A percentile compares a stretch with the other conserved stretches of the same genome.
phyloP scores from a whole-genome alignment of 345 rosid species.

The Arabidopsis suecica region DNA sequence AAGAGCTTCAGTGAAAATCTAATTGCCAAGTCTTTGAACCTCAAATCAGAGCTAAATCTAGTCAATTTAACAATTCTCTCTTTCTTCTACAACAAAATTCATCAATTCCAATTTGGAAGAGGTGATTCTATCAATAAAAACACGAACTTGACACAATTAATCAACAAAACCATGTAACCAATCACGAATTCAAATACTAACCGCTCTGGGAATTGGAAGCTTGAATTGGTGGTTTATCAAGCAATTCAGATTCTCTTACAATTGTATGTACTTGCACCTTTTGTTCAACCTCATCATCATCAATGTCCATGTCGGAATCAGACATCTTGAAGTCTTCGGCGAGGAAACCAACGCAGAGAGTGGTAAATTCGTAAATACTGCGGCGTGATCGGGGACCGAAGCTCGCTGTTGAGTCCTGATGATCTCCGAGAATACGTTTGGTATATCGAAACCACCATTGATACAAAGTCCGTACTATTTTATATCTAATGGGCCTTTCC shows the following conservation, averaged over 20 bases:
- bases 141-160: conserved; percentile 12
- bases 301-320: conserved; percentile 42
- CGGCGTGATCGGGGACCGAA: conserved; percentile 34
- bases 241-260: conserved; percentile 22
- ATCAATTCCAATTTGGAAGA: not conserved
- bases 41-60: conserved; percentile 2
- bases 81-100: not conserved
- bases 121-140: conserved; percentile 14
- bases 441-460: conserved; percentile 13
- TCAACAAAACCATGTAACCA: not conserved
- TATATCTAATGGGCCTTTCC: conserved; percentile 16
- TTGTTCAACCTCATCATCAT: conserved; percentile 38
- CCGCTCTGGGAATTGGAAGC: conserved; percentile 41
- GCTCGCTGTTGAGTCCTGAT: conserved; percentile 29
- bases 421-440: conserved; percentile 35
- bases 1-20: not conserved
- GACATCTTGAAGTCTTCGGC: conserved; percentile 38
- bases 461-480: not conserved
- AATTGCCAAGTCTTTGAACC: not conserved
- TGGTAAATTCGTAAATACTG: not conserved
- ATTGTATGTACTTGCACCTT: conserved; percentile 19
- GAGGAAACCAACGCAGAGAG: not conserved
- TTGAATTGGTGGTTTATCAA: conserved; percentile 37
- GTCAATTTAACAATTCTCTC: not conserved
- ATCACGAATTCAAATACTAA: conserved; percentile 32